These are phyloP conservation scores for Inga laurina DNA, from an alignment of 306 rosid genomes.

Conservation along the genomic window DNA sequence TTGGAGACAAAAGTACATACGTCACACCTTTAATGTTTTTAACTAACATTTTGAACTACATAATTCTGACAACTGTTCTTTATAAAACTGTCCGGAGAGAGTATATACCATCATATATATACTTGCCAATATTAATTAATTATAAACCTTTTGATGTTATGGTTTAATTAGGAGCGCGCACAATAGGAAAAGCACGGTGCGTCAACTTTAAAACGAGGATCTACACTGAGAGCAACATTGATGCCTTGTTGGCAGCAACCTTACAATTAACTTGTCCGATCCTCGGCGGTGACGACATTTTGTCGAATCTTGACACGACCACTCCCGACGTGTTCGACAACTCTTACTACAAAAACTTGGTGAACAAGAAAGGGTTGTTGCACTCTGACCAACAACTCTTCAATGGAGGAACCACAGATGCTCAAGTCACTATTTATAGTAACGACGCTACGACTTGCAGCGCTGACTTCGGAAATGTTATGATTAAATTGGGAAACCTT, in stretches of 20 bases:
- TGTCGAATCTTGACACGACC: slow-evolving; percentile 48
- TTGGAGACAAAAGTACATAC: too few species aligned
- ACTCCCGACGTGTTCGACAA: slow-evolving; percentile 53
- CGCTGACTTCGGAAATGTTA: slow-evolving; percentile 57
- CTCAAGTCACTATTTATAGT: slow-evolving; percentile 46
- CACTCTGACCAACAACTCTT: slow-evolving; percentile 67
- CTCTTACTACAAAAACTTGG: slow-evolving; percentile 55
- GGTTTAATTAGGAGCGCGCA: slow-evolving; percentile 49
- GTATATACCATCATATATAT: too few species aligned
- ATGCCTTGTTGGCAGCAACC: slow-evolving; percentile 45
- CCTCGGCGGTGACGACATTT: slow-evolving; percentile 47
- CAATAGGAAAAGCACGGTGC: slow-evolving; percentile 62
- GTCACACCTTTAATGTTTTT: too few species aligned
- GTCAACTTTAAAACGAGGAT: slow-evolving; percentile 45
- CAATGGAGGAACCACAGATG: slow-evolving; percentile 52
- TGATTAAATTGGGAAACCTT: slow-evolving; percentile 63
- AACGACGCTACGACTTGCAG: slow-evolving; percentile 31
- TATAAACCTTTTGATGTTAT: neutral
- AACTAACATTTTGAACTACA: too few species aligned
- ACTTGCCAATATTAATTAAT: too few species aligned
- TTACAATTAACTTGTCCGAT: slow-evolving; percentile 46
- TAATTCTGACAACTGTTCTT: too few species aligned
- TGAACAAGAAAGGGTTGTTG: slow-evolving; percentile 51
- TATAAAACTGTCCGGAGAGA: too few species aligned
- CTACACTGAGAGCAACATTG: slow-evolving; percentile 63